phyloP scores from a whole-genome alignment of 345 rosid genomes.

The Cardamine occulta region DNA sequence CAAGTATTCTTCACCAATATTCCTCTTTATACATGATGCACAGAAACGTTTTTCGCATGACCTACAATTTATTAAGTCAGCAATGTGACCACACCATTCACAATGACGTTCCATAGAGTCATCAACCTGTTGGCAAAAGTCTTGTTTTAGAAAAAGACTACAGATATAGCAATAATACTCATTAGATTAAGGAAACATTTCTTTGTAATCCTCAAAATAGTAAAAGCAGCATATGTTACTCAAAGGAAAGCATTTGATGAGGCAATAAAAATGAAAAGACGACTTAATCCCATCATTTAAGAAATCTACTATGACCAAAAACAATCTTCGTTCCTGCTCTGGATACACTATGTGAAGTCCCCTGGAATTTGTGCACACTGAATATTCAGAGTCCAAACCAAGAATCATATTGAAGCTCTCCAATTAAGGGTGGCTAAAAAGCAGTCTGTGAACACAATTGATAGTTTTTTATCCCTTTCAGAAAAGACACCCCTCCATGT shows the following conservation, averaged over 20 bases:
- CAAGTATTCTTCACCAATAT: constrained; percentile 76
- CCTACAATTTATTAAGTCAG: constrained; percentile 73
- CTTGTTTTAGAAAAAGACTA: constrained; percentile 24
- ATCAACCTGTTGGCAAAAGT: constrained; percentile 57
- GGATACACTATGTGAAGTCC: background rate
- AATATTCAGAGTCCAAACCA: constrained; percentile 3
- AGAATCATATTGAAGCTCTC: background rate
- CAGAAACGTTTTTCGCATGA: constrained; percentile 82
- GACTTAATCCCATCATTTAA: constrained; percentile 1
- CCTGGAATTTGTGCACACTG: constrained; percentile 3
- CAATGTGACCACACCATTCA: constrained; percentile 84
- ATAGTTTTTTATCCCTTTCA: background rate
- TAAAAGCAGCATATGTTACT: constrained; percentile 7
- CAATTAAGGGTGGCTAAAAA: constrained; percentile 12
- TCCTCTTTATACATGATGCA: constrained; percentile 70
- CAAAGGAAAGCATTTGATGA: constrained; percentile 20
- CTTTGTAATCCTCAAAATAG: constrained; percentile 13
- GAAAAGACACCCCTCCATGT: constrained; percentile 25
- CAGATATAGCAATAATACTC: constrained; percentile 11
- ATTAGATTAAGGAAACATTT: background rate
- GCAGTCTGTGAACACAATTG: background rate
- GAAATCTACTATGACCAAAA: constrained; percentile 8
- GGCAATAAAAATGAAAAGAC: constrained; percentile 11
- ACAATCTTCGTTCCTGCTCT: background rate
- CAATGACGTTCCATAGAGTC: constrained; percentile 74